These are phyloP conservation scores for Stachybotrys echinatus DNA, from an alignment of 2,329 filamentous ascomycete genomes.

Conservation along the genomic window DNA sequence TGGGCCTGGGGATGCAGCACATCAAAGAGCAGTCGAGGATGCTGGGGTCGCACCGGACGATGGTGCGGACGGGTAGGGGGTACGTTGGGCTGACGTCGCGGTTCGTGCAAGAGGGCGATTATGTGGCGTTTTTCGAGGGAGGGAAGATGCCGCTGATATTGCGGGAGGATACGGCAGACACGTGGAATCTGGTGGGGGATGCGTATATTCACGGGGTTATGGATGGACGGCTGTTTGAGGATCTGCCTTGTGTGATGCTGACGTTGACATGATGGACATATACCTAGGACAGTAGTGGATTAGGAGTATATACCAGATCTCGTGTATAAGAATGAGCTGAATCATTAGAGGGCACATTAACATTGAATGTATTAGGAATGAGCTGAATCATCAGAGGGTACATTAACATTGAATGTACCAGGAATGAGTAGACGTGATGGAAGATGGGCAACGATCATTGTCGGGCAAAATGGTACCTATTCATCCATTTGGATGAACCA, in stretches of 20 bases:
- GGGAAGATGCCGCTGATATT: neutral
- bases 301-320: too few relatives aligned
- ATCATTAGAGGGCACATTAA: too few relatives aligned
- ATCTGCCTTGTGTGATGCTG: neutral
- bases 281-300: too few relatives aligned
- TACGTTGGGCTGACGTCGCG: neutral
- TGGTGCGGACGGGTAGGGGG: neutral
- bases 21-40: neutral
- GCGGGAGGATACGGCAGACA: neutral
- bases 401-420: too few relatives aligned
- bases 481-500: too few relatives aligned
- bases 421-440: too few relatives aligned
- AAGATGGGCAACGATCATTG: too few relatives aligned
- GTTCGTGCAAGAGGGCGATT: neutral
- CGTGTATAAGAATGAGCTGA: too few relatives aligned
- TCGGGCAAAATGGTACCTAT: too few relatives aligned
- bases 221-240: neutral
- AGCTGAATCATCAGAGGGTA: too few relatives aligned
- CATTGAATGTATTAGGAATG: too few relatives aligned
- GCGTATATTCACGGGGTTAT: neutral
- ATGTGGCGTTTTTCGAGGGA: neutral
- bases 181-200: neutral
- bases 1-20: neutral
- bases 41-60: neutral
- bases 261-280: neutral